phyloP scores from a whole-genome alignment of 1,284 basidiomycete species.

The Pterula multifida region DNA sequence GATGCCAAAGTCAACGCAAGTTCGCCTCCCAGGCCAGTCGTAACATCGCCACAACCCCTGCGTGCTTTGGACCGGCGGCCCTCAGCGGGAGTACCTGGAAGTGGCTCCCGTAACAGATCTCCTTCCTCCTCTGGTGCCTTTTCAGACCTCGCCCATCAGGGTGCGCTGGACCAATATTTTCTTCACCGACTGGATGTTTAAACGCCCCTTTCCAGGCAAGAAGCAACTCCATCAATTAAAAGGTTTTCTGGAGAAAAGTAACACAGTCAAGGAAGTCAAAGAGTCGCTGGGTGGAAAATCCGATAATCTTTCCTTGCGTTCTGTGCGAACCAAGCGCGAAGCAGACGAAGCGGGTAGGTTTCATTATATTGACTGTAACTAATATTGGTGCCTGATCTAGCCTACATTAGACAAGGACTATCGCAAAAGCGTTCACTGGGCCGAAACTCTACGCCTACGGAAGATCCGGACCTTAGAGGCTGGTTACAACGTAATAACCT shows the following conservation, averaged over 20 bases:
- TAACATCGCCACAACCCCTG: slow-evolving; percentile 59
- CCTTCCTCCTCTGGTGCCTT: slow-evolving; percentile 60
- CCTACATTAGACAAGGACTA: slow-evolving; percentile 75
- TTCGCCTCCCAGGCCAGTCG: slow-evolving; percentile 23
- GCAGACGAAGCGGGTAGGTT: slow-evolving; percentile 79
- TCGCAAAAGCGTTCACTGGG: slow-evolving; percentile 82
- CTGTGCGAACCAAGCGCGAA: slow-evolving; percentile 77
- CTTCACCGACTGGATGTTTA: slow-evolving; percentile 4
- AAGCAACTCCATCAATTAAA: slow-evolving; percentile 68
- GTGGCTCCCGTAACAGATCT: slow-evolving; percentile 43
- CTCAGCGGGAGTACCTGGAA: slow-evolving; percentile 41
- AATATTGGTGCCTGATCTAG: slow-evolving; percentile 2
- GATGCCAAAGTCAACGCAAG: slow-evolving; percentile 20
- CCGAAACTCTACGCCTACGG: slow-evolving; percentile 83
- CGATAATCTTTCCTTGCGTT: slow-evolving; percentile 56
- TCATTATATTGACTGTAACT: not conserved
- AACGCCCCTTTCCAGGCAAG: slow-evolving; percentile 38
- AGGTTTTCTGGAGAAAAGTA: slow-evolving; percentile 63
- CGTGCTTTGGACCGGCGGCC: slow-evolving; percentile 61
- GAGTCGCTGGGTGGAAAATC: slow-evolving; percentile 38
- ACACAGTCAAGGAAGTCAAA: slow-evolving; percentile 29
- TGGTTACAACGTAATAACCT: slow-evolving; percentile 54
- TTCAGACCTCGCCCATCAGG: slow-evolving; percentile 69
- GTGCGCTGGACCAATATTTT: slow-evolving; percentile 20
- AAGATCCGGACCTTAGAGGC: slow-evolving; percentile 75